phyloP scores from a whole-genome alignment of 140 eudicot genomes.

The Anethum foeniculum region DNA sequence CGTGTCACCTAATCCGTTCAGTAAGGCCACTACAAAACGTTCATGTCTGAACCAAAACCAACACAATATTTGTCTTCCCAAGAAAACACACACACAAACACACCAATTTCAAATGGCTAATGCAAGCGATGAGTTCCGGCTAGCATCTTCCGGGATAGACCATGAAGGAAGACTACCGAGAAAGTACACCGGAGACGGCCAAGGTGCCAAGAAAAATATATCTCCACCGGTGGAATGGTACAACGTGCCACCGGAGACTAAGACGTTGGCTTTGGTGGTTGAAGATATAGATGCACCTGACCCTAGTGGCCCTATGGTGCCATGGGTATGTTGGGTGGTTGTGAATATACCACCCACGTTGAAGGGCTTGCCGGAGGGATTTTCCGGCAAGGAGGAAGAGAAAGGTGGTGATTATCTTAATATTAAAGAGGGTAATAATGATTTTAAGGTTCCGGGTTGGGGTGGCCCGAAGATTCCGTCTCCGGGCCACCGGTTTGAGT shows the following conservation, averaged over 20 bases:
- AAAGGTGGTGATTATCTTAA: constrained; percentile 39
- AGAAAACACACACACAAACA: neutral
- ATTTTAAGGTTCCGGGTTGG: constrained; percentile 77
- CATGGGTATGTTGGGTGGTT: constrained; percentile 76
- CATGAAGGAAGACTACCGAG: constrained; percentile 66
- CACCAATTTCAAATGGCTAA: constrained; percentile 33
- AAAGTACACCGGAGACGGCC: constrained; percentile 68
- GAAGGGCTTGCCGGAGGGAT: constrained; percentile 80
- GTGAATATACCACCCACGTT: constrained; percentile 57
- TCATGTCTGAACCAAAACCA: neutral
- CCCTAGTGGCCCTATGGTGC: constrained; percentile 48
- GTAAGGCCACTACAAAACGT: neutral
- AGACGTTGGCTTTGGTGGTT: constrained; percentile 64
- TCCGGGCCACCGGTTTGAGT: constrained; percentile 68
- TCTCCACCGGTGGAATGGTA: constrained; percentile 94
- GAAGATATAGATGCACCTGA: constrained; percentile 75
- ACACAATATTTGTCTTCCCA: neutral
- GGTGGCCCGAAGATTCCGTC: constrained; percentile 45
- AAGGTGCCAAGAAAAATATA: constrained; percentile 53
- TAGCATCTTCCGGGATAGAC: constrained; percentile 44
- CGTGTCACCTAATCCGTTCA: neutral
- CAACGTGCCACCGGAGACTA: constrained; percentile 58
- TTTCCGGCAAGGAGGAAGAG: constrained; percentile 56
- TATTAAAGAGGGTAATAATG: constrained; percentile 66
- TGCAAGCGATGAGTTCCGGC: constrained; percentile 57